Conservation (phyloP, 306 rosid species). For the Lathyrus sativus region DNA sequence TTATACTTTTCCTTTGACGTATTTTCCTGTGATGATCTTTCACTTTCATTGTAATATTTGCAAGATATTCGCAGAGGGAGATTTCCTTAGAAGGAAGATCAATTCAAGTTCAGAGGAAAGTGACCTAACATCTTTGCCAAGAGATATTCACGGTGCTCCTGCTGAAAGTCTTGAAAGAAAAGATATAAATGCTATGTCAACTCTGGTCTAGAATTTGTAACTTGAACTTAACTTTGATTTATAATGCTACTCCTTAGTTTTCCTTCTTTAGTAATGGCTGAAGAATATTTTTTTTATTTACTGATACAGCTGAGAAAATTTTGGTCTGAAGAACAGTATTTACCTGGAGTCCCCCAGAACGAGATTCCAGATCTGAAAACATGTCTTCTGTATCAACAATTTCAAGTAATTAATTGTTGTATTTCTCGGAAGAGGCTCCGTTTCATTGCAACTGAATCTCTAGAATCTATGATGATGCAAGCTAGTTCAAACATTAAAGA, state of each 20-base stretch:
- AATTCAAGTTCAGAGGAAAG: conserved; percentile 54
- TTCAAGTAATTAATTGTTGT: conserved; percentile 94
- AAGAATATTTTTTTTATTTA: conserved; percentile 29
- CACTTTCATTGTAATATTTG: conserved; percentile 77
- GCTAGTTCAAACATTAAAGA: conserved; percentile 57
- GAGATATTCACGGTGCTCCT: conserved; percentile 97
- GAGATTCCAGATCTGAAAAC: conserved; percentile 87
- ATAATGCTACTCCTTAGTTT: conserved; percentile 26
- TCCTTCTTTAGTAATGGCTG: conserved; percentile 31
- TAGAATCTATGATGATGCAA: conserved; percentile 69
- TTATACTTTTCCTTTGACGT: conserved; percentile 19
- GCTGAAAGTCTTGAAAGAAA: conserved; percentile 62
- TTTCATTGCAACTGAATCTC: conserved; percentile 66
- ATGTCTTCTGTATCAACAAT: conserved; percentile 82
- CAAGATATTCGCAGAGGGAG: conserved; percentile 92
- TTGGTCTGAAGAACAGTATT: conserved; percentile 68
- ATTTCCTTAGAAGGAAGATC: conserved; percentile 74
- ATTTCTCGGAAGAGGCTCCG: conserved; percentile 80
- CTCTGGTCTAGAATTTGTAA: conserved; percentile 28
- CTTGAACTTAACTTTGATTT: conserved; percentile 20
- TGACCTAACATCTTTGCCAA: conserved; percentile 57
- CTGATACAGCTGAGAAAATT: conserved; percentile 73
- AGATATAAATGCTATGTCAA: background rate
- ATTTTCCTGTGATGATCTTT: conserved; percentile 65
- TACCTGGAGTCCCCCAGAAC: conserved; percentile 78